Evolutionary conservation across 2,329 filamentous ascomycete genomes (phyloP), one percentile per base, ranked within the genome.

Genomic region (Aspergillus ibericus): DNA sequence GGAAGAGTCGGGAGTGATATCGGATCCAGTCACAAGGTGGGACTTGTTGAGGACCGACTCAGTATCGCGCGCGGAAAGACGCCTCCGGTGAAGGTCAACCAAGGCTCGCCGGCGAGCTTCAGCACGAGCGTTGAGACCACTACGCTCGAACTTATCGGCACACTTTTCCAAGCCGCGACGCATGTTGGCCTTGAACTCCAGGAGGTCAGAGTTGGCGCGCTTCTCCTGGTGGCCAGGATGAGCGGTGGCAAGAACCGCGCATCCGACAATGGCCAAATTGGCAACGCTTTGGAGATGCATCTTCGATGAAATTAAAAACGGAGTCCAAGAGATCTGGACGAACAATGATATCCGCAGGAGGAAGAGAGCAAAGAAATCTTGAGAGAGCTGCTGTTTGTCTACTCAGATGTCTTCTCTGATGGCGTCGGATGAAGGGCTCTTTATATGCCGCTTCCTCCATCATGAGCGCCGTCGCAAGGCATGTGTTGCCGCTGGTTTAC

Each of bases 1-100:
- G 16, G 68, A 53, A 7, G 66, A 60, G 51, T 61, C 57, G 10
- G 63, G 1, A 5, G 62, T 68, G 32, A 70, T 65, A 4, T 63
- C 35, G 12, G 64, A 42, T 12, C 50, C 42, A 12, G 72, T 71
- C n/a, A 75, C 76, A 53, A 75, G 71, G 66, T 79, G 77, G 49
- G 69, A 65, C 12, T 68, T 75, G 58, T 68, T 72, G 32, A 79
- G 68, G 22, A 75, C 68, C n/a, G 67, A 67, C 49, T 67, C 65
- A 20, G 77, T 64, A 51, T 75, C 71, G 20, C 78, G 76, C 47
- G 62, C 60, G 50, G 59, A 35, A 32, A 68, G 42, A 1, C 60
- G 64, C 50, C 63, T 64, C 44, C 64, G 59, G 56, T 67, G 60
- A 27, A 53, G 58, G n/a, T 64, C 55, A 15, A 29, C 52, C 32